Base-by-base conservation (phyloP, 805 yeast species). In the Zygoascus flipseniorum region DNA sequence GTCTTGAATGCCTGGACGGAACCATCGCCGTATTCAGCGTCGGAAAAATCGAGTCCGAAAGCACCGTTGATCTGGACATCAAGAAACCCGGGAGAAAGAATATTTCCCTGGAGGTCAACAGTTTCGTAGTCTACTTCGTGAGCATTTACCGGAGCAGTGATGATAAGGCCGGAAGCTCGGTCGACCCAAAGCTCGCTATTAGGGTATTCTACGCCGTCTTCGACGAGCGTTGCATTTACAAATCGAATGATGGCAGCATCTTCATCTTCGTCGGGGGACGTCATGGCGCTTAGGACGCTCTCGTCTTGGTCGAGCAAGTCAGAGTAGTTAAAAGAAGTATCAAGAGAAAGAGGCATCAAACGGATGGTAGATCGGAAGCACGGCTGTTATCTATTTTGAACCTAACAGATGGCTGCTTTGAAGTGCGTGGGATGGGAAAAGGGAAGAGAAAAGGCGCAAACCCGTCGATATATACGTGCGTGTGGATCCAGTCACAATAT, bases 31-130 rank as follows among this genome's bases (percentile, higher is more conserved):
- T 72, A 78, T 16, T 66, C 60, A 11, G 61, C 68, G 52, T 62
- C 64, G 47, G 80, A 73, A 62, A 75, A 80, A 56, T 79, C 81
- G 56, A 79, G 68, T 2, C 83, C 84, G 56, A 72, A 79, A 53
- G 80, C 72, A 10, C 83, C 84, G 57, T 80, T 80, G 55, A 78
- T 76, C 63, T 80, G 84, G 56, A 77, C 72, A 61, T 80, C 84
- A 11, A 80, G 65, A 61, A 74, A 78, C 1, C 84, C 84, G 0
- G 84, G 83, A 0, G 81, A 74, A 35, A 80, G 56, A 31, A 76
- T 69, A 18, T 64, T 59, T 4, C 80, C 82, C n/a, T 72, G 57
- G 48, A 80, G 65, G 57, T 80, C 81, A 13, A 79, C 62, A 2
- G 63, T 64, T 44, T 63, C 65, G 39, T 56, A 50, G 35, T 43